A percentile compares a stretch with the other conserved stretches of the same genome.
Evolutionary conservation across 306 rosid genomes (phyloP).

Genomic region (Trifolium fragiferum): DNA sequence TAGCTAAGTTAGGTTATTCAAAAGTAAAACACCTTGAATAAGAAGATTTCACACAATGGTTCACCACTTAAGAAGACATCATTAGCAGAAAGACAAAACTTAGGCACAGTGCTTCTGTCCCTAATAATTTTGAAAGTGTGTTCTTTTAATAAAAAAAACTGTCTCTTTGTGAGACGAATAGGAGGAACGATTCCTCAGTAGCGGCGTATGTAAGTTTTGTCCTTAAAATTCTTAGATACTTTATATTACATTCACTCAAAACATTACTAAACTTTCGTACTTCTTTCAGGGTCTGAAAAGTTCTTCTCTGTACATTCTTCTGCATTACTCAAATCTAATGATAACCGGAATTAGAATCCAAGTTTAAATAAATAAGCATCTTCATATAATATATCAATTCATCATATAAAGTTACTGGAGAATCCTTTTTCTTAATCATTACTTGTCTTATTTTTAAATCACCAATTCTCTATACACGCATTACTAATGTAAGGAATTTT

Average conservation of each 20-base stretch:
- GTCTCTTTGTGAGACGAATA: not conserved
- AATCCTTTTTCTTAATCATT: not conserved
- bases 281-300: not conserved
- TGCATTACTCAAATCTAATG: not conserved
- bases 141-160: no score
- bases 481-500: not conserved
- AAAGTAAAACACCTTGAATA: not conserved
- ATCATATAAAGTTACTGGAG: not conserved
- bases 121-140: not conserved
- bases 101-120: not conserved
- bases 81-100: no score
- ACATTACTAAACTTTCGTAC: not conserved
- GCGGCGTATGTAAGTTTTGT: not conserved
- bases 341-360: not conserved
- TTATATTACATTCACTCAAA: not conserved
- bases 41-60: not conserved
- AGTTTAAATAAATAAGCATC: not conserved
- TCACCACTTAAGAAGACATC: not conserved
- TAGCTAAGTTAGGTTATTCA: slow-evolving; percentile 6
- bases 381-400: not conserved
- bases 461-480: not conserved
- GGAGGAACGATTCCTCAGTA: not conserved
- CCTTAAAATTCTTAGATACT: no score
- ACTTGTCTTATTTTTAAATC: not conserved
- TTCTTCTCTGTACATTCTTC: not conserved